A percentile compares a stretch with the other conserved stretches of the same genome.
Evolutionary conservation across 2,329 filamentous ascomycete genomes (phyloP).

Genomic region (Aaosphaeria pasadenensis): DNA sequence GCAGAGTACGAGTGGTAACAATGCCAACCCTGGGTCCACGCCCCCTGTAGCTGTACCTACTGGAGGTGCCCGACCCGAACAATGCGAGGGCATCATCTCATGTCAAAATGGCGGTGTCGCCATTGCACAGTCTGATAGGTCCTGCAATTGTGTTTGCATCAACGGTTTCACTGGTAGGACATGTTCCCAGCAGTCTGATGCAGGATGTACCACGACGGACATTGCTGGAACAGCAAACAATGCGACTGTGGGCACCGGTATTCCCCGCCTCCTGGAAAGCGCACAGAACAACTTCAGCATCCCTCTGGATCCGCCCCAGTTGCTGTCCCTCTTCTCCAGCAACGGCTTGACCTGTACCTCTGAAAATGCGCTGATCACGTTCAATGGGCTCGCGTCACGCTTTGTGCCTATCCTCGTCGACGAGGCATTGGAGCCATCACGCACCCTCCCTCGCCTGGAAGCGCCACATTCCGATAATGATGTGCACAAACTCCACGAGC

Average conservation of each 20-base stretch:
- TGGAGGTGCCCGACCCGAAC: conserved; percentile 11
- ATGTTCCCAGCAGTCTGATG: conserved; percentile 51
- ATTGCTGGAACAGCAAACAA: conserved; percentile 40
- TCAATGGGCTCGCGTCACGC: conserved; percentile 54
- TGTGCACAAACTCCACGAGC: conserved; percentile 8
- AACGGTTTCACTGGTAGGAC: conserved; percentile 75
- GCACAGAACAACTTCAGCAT: conserved; percentile 71
- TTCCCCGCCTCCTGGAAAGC: conserved; percentile 69
- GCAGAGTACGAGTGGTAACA: conserved; percentile 21
- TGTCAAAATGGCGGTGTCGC: conserved; percentile 82
- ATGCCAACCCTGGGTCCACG: conserved; percentile 10
- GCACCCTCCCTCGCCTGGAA: conserved; percentile 21
- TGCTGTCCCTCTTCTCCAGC: conserved; percentile 74
- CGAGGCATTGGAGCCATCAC: conserved; percentile 15
- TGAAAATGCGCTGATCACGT: conserved; percentile 85
- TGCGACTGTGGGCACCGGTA: conserved; percentile 76
- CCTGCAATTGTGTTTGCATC: conserved; percentile 83
- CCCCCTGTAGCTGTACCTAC: conserved; percentile 10
- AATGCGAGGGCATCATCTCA: conserved; percentile 59
- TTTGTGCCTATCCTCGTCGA: conserved; percentile 22
- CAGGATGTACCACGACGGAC: conserved; percentile 55
- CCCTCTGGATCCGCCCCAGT: conserved; percentile 64
- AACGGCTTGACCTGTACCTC: conserved; percentile 75
- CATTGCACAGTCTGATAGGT: conserved; percentile 59
- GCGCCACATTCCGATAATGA: conserved; percentile 14